Base-by-base conservation (phyloP, 2,329 filamentous ascomycete genomes). In the Rhytidhysteron rufulum region DNA sequence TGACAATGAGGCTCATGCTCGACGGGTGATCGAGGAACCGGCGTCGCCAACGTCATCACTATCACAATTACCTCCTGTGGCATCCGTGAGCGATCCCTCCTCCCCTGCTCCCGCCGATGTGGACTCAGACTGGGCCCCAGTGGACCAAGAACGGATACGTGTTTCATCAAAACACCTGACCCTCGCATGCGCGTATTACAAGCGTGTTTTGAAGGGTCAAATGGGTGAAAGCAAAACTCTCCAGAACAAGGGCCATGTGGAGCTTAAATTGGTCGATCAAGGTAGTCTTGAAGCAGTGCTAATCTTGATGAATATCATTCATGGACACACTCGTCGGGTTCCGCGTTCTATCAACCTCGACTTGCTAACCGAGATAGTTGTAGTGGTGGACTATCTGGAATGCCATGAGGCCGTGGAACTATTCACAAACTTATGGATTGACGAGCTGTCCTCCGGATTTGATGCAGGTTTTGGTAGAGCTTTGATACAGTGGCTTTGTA, bases 221-320 rank as follows among this genome's bases (percentile, higher is more conserved):
- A 27, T 8, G 11, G 21, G 17, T 8, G 34, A 37, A 30, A 16
- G 6, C 9, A 11, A 7, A 11, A 16, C 31, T 2, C 15, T 36
- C n/a, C 31, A 36, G 13, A 13, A 11, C 2, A 19, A 35, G 10
- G 38, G 22, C 13, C 25, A 16, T 24, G n/a, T 36, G 15, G 11
- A 34, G 16, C 15, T 40, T 11, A 8, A 4, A 10, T 2, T 19
- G 4, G 13, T 13, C n/a, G 47, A 50, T 55, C 54, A 47, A 51
- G 60, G 74, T 39, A 48, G 56, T n/a, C n/a, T n/a, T 4, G 53
- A 66, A 5, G 68, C 70, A 0, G 58, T 74, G 4, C 52, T 63
- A 7, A 64, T 68, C 15, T 39, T 75, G 1, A 53, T 75, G 34
- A 65, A 72, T 42, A 67, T 71, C n/a, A 54, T 77, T 8, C 73